phyloP scores from a whole-genome alignment of 257 asterid species.

The Solanum sitiens region DNA sequence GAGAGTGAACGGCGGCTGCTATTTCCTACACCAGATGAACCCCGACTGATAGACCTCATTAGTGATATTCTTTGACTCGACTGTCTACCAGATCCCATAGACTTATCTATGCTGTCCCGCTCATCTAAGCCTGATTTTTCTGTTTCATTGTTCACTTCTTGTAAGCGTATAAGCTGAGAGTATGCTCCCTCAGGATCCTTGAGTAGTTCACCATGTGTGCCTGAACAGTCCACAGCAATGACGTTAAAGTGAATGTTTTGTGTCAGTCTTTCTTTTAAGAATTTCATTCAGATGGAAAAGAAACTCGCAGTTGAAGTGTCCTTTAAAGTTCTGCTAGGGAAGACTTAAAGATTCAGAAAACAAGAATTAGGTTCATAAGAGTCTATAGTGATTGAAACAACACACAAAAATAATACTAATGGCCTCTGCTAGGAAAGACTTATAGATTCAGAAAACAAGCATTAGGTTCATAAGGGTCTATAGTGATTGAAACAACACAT shows the following conservation, averaged over 20 bases:
- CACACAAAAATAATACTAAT: background rate
- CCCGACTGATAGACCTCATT: conserved; percentile 33
- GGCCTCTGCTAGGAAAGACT: background rate
- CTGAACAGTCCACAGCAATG: conserved; percentile 15
- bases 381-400: background rate
- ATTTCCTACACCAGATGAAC: conserved; percentile 60
- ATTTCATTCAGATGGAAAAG: background rate
- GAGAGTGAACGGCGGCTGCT: conserved; percentile 47
- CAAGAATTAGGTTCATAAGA: background rate
- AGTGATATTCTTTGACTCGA: conserved; percentile 45
- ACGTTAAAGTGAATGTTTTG: background rate
- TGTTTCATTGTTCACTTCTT: conserved; percentile 29
- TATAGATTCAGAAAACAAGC: background rate
- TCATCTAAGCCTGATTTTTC: conserved; percentile 29
- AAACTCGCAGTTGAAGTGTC: background rate
- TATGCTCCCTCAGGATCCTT: conserved; percentile 43
- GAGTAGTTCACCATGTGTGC: conserved; percentile 35
- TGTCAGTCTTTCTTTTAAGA: background rate
- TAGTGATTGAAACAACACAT: background rate
- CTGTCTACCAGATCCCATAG: conserved; percentile 34
- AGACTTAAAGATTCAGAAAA: background rate
- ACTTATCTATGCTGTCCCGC: conserved; percentile 18
- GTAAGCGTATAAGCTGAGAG: conserved; percentile 46
- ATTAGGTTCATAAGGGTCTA: background rate
- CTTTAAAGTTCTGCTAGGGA: background rate